Percentiles rank a stretch among this genome's conserved stretches.
Evolutionary conservation across 73 alveolate species (phyloP).

Genomic region (Tetrahymena malaccensis): DNA sequence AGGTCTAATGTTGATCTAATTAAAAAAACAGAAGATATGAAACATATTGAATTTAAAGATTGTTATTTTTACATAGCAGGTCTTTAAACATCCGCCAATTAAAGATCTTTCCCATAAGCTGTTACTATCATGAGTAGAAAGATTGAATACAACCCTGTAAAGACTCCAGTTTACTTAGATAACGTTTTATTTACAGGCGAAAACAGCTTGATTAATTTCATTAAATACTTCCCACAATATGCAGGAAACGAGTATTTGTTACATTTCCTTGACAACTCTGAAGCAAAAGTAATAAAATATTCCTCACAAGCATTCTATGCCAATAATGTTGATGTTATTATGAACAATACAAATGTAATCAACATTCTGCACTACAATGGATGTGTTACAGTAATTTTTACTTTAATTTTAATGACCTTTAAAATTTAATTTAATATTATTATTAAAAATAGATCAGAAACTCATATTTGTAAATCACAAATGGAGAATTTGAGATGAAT

Average conservation of each 20-base stretch:
- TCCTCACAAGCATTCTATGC: neutral
- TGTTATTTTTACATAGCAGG: neutral
- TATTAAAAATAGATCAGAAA: neutral
- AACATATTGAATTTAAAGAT: neutral
- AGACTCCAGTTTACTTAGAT: neutral
- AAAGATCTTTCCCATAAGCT: neutral
- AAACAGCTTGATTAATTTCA: neutral
- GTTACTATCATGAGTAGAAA: neutral
- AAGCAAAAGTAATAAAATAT: neutral
- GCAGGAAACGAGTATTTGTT: neutral
- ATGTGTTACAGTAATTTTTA: neutral
- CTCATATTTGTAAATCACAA: neutral
- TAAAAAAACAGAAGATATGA: neutral
- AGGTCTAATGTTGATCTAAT: neutral
- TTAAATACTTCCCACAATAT: neutral
- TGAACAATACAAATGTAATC: neutral
- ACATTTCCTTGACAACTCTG: neutral
- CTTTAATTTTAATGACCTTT: neutral
- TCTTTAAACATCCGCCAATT: neutral
- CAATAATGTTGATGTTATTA: neutral
- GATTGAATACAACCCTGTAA: neutral
- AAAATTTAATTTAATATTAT: too few species aligned
- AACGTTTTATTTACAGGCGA: neutral
- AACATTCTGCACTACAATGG: neutral
- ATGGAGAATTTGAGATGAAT: neutral